Evolutionary conservation across 2,329 filamentous ascomycete genomes (phyloP).

Genomic region (Lasiodiplodia theobromae): DNA sequence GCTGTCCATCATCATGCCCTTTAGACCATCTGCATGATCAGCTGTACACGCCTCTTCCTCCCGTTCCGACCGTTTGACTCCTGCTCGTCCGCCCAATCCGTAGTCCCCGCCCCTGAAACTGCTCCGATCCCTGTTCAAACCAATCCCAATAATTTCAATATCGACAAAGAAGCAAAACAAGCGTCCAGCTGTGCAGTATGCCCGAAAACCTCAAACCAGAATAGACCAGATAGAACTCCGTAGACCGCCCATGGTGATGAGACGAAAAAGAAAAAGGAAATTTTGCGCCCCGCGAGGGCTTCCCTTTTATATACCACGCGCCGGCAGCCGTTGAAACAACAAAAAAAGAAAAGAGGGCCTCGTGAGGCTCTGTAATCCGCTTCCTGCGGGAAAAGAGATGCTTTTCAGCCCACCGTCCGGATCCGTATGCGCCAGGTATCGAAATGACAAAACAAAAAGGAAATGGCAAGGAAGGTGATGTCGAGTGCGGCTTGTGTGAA

Average conservation of each 20-base stretch:
- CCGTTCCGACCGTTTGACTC: constrained; percentile 14
- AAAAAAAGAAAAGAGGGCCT: neutral
- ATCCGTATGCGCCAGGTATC: constrained; percentile 7
- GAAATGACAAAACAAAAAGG: neutral
- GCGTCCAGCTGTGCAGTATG: constrained; percentile 18
- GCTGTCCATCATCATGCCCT: constrained; percentile 7
- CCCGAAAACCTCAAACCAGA: neutral
- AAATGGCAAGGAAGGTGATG: constrained; percentile 20
- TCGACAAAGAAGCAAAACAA: constrained; percentile 19
- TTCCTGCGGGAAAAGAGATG: constrained; percentile 8
- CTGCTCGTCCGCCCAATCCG: constrained; percentile 16
- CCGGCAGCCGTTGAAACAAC: constrained; percentile 6
- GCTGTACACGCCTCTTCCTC: constrained; percentile 17
- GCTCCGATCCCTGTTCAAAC: neutral
- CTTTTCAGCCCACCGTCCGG: constrained; percentile 16
- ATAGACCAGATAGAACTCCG: constrained; percentile 4
- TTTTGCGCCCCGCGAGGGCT: constrained; percentile 16
- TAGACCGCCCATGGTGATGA: constrained; percentile 5
- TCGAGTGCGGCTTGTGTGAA: constrained; percentile 4
- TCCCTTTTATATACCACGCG: constrained; percentile 26
- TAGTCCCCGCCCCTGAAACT: constrained; percentile 1
- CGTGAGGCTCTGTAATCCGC: constrained; percentile 20
- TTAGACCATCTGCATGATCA: constrained; percentile 20
- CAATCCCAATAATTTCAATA: constrained; percentile 3
- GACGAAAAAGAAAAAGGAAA: constrained; percentile 8